These are phyloP conservation scores for Melanomma pulvis-pyrius DNA, from an alignment of 495 filamentous ascomycete species.

Conservation along the genomic window DNA sequence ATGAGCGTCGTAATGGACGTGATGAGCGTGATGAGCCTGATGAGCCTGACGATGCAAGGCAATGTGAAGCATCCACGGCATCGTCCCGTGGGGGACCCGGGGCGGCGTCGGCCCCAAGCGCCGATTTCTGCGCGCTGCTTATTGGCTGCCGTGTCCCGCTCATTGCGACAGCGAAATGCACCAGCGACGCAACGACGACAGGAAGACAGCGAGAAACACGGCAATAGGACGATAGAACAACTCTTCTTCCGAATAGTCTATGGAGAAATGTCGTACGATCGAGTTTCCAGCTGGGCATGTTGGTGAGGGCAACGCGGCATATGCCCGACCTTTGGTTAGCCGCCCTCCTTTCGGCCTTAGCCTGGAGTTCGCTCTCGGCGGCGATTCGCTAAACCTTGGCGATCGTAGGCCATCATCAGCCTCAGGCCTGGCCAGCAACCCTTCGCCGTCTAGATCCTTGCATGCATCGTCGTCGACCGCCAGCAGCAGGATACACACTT, in stretches of 20 bases:
- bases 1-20: background rate
- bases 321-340: background rate
- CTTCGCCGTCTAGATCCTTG: background rate
- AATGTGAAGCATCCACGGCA: background rate
- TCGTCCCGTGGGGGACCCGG: background rate
- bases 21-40: background rate
- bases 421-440: too few species aligned
- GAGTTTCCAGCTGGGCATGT: too few species aligned
- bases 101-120: background rate
- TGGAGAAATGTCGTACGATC: too few species aligned
- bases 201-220: background rate
- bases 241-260: background rate
- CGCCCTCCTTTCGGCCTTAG: too few species aligned
- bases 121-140: background rate
- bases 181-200: background rate
- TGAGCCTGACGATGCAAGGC: background rate
- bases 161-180: background rate
- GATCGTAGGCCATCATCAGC: too few species aligned
- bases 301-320: background rate
- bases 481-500: too few species aligned
- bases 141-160: background rate
- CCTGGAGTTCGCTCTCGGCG: too few species aligned
- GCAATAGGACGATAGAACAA: background rate
- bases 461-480: background rate
- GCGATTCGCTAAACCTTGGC: background rate